Percentiles rank a stretch among this genome's conserved stretches.
phyloP scores from a whole-genome alignment of 2,329 filamentous ascomycete species.

The Cladophialophora psammophila region DNA sequence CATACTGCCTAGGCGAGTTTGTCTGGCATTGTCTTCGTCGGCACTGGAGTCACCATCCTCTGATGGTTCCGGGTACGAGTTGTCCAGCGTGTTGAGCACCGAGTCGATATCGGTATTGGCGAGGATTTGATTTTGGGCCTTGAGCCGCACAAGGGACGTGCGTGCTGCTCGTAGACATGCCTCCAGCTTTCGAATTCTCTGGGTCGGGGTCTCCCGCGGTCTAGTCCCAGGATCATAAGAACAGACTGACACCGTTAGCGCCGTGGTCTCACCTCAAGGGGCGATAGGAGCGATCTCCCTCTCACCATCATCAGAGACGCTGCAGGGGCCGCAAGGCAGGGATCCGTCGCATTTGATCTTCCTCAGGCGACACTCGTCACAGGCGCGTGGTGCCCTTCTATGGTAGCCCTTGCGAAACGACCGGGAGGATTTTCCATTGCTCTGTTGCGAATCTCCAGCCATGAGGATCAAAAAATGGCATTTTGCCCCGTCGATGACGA shows the following conservation, averaged over 20 bases:
- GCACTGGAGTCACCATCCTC: slow-evolving; percentile 23
- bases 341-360: slow-evolving; percentile 39
- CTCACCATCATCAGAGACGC: slow-evolving; percentile 30
- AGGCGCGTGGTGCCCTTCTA: slow-evolving; percentile 32
- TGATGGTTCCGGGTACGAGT: slow-evolving; percentile 23
- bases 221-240: slow-evolving; percentile 32
- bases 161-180: slow-evolving; percentile 29
- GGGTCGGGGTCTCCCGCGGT: slow-evolving; percentile 35
- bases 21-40: slow-evolving; percentile 16
- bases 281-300: neutral
- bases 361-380: slow-evolving; percentile 37
- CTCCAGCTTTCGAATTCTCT: slow-evolving; percentile 37
- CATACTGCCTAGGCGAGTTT: slow-evolving; percentile 30
- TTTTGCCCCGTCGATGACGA: slow-evolving; percentile 1
- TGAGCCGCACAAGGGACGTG: slow-evolving; percentile 28
- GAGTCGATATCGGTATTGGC: slow-evolving; percentile 25
- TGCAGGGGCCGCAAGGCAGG: slow-evolving; percentile 33
- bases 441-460: slow-evolving; percentile 20
- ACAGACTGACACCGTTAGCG: slow-evolving; percentile 29
- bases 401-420: slow-evolving; percentile 32
- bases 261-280: neutral
- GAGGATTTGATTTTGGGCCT: slow-evolving; percentile 19
- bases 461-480: slow-evolving; percentile 18
- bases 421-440: slow-evolving; percentile 12
- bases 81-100: slow-evolving; percentile 28